A percentile compares a stretch with the other conserved stretches of the same genome.
Evolutionary conservation across 345 rosid species (phyloP).

Genomic region (Moricandia arvensis): DNA sequence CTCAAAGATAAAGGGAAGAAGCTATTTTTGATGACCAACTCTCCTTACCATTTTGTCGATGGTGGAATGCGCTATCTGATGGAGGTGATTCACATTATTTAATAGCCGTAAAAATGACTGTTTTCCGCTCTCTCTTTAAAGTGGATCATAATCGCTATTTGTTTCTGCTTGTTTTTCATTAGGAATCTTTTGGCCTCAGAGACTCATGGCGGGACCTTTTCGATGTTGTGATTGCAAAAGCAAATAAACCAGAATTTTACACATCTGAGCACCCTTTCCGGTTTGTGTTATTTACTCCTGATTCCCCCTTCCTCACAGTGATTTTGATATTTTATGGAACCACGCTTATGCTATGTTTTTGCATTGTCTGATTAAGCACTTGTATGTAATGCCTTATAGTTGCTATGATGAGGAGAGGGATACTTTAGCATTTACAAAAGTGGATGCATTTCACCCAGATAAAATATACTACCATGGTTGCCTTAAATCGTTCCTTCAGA

Average conservation of each 20-base stretch:
- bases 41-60: conserved; percentile 93
- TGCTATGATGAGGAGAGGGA: conserved; percentile 89
- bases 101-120: neutral
- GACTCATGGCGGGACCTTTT: conserved; percentile 94
- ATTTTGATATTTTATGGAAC: neutral
- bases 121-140: neutral
- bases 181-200: conserved; percentile 64
- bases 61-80: conserved; percentile 91
- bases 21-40: conserved; percentile 87
- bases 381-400: conserved; percentile 40
- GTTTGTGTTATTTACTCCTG: conserved; percentile 43
- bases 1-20: conserved; percentile 90
- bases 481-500: conserved; percentile 82
- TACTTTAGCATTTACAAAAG: conserved; percentile 79
- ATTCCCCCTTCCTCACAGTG: neutral
- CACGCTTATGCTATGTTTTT: neutral
- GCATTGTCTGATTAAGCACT: neutral
- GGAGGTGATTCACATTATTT: conserved; percentile 58
- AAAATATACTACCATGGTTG: conserved; percentile 90
- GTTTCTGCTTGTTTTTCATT: conserved; percentile 13
- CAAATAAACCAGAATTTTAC: conserved; percentile 91
- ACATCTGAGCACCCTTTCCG: conserved; percentile 94
- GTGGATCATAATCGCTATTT: conserved; percentile 14
- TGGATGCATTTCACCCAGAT: conserved; percentile 70
- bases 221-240: conserved; percentile 95